Percentiles rank a stretch among this genome's conserved stretches.
Evolutionary conservation across 768 basidiomycete species (phyloP).

Genomic region (Suillus lakei): DNA sequence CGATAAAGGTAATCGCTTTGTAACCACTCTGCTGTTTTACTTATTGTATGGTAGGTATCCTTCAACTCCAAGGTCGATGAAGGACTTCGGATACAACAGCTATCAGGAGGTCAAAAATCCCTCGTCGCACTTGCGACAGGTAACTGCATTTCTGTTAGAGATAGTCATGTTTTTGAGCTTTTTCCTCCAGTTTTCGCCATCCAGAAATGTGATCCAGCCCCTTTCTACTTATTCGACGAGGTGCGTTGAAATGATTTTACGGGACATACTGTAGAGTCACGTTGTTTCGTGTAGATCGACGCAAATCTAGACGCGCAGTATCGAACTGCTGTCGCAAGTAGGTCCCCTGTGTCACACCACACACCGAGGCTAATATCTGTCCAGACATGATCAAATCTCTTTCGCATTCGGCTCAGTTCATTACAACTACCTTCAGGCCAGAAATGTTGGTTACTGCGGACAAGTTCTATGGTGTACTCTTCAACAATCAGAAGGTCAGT

Average conservation of each 20-base stretch:
- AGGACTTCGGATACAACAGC: constrained; percentile 92
- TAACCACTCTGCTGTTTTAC: background rate
- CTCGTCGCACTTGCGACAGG: constrained; percentile 94
- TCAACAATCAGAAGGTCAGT: constrained; percentile 95
- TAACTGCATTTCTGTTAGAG: constrained; percentile 27
- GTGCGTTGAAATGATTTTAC: constrained; percentile 37
- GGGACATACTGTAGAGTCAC: background rate
- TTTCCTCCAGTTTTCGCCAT: constrained; percentile 84
- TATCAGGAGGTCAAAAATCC: constrained; percentile 97
- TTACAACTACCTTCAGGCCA: constrained; percentile 97
- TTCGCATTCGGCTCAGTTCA: constrained; percentile 88
- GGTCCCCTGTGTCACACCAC: constrained; percentile 32
- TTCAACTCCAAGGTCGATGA: constrained; percentile 99
- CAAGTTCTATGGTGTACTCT: constrained; percentile 96
- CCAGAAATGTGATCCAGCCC: constrained; percentile 98
- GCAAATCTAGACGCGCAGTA: constrained; percentile 98
- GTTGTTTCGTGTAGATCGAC: constrained; percentile 67
- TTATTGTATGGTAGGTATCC: constrained; percentile 68
- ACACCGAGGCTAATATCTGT: constrained; percentile 23
- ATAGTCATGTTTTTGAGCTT: constrained; percentile 11
- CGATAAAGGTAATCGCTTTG: constrained; percentile 72
- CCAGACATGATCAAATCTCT: constrained; percentile 88
- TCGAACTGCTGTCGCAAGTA: constrained; percentile 93
- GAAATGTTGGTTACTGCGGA: constrained; percentile 97
- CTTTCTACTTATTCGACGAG: constrained; percentile 99